Conservation (phyloP, 495 filamentous ascomycete species). For the Talaromyces wortmannii region DNA sequence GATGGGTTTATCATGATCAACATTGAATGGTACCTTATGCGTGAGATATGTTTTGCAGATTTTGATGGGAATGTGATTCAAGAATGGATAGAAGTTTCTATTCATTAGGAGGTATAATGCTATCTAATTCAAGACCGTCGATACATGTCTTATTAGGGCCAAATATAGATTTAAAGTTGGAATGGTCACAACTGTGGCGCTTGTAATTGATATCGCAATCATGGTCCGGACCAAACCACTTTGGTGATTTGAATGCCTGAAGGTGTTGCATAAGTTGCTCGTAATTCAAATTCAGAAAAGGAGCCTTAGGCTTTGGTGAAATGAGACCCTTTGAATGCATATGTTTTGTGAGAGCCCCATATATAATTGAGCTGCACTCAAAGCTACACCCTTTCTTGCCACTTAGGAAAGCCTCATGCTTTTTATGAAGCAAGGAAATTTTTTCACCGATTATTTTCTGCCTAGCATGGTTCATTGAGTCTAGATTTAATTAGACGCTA, state of each 20-base stretch:
- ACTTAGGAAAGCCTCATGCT: conserved; percentile 9
- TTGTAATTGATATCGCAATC: not conserved
- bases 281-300: conserved; percentile 15
- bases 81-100: not conserved
- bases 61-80: not conserved
- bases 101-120: not conserved
- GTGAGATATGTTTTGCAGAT: too few relatives aligned
- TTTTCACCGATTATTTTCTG: conserved; percentile 10
- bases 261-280: conserved; percentile 6
- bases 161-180: not conserved
- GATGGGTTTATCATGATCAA: too few relatives aligned
- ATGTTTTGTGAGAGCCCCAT: conserved; percentile 18
- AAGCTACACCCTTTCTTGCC: conserved; percentile 13
- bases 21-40: too few relatives aligned
- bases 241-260: conserved; percentile 11
- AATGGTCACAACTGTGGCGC: not conserved
- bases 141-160: not conserved
- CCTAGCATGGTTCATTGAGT: conserved; percentile 11
- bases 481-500: conserved; percentile 8
- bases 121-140: not conserved
- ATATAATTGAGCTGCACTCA: conserved; percentile 24
- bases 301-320: conserved; percentile 12
- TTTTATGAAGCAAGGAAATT: conserved; percentile 9
- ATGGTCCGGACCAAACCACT: not conserved
- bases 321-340: conserved; percentile 16